A percentile compares a stretch with the other conserved stretches of the same genome.
Evolutionary conservation across 1,284 basidiomycete species (phyloP).

Genomic region (Pyrrhoderma lamaoense): DNA sequence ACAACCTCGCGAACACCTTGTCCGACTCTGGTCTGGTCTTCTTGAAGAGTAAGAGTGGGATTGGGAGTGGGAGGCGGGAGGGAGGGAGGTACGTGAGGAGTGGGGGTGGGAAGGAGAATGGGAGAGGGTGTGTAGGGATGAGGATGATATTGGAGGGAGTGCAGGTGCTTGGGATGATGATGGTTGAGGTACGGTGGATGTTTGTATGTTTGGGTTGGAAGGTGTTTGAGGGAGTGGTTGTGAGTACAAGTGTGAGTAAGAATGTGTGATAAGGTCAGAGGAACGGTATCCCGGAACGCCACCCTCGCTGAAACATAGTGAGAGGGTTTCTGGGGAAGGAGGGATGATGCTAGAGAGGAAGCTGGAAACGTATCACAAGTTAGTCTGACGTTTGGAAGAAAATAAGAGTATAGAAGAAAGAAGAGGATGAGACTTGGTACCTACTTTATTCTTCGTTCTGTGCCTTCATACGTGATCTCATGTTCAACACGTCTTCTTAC

Average conservation of each 20-base stretch:
- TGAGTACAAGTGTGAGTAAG: no score
- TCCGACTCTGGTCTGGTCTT: constrained; percentile 29
- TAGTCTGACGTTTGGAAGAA: not conserved
- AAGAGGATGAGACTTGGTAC: constrained; percentile 19
- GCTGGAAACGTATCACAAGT: constrained; percentile 30
- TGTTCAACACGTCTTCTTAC: constrained; percentile 69
- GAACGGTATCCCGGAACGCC: constrained; percentile 38
- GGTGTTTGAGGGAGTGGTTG: no score
- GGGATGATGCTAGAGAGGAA: constrained; percentile 72
- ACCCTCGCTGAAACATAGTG: constrained; percentile 62
- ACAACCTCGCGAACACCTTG: constrained; percentile 51
- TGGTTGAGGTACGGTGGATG: no score
- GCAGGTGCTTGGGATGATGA: no score
- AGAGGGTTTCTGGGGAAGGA: constrained; percentile 56
- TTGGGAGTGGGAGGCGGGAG: constrained; percentile 21
- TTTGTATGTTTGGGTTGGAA: no score
- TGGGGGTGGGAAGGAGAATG: no score
- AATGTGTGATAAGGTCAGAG: constrained; percentile 11
- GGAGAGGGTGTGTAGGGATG: no score
- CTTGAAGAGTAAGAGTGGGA: constrained; percentile 21
- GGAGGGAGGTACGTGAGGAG: constrained; percentile 20
- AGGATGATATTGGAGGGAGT: no score
- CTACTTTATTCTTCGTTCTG: constrained; percentile 49
- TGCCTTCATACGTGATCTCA: constrained; percentile 58
- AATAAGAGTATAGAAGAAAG: not conserved